Percentiles rank a stretch among this genome's conserved stretches.
Evolutionary conservation across 75 land plant genomes (phyloP).

Genomic region (Picea sitchensis): DNA sequence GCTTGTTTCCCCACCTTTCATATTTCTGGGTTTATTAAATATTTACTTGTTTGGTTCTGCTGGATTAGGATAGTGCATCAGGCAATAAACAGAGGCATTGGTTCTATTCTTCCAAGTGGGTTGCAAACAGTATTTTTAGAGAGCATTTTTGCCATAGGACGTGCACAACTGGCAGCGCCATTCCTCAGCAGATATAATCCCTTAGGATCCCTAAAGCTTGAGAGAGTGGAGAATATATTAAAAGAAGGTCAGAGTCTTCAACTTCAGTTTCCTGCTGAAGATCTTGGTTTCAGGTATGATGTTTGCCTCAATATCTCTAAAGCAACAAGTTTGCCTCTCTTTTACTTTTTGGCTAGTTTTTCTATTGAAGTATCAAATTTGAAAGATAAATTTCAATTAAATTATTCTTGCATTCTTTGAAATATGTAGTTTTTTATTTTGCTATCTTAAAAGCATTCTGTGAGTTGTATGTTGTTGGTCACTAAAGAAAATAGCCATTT

Average conservation of each 20-base stretch:
- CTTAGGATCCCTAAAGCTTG: constrained; percentile 61
- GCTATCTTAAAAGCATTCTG: not conserved
- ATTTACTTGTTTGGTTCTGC: constrained; percentile 2
- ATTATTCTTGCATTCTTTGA: not conserved
- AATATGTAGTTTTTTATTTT: not conserved
- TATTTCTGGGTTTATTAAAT: constrained; percentile 2
- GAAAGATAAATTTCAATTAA: not conserved
- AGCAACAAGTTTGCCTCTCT: not conserved
- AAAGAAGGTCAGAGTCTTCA: constrained; percentile 92
- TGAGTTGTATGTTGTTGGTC: not conserved
- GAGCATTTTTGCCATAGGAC: constrained; percentile 77
- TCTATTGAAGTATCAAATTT: not conserved
- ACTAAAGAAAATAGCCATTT: not conserved
- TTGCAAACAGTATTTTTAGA: constrained; percentile 71
- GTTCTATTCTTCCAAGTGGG: constrained; percentile 59
- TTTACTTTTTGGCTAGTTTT: not conserved
- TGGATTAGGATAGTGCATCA: constrained; percentile 61
- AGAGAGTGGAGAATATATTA: constrained; percentile 56
- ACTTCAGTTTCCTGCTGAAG: constrained; percentile 97
- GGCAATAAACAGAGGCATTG: constrained; percentile 57
- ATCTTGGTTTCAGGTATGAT: constrained; percentile 89
- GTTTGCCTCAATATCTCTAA: not conserved
- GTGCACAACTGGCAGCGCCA: constrained; percentile 66
- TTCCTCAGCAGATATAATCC: constrained; percentile 79
- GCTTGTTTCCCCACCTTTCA: constrained; percentile 2